Base-by-base conservation (phyloP, 1,139 yeast species). In the Pichia sp. region DNA sequence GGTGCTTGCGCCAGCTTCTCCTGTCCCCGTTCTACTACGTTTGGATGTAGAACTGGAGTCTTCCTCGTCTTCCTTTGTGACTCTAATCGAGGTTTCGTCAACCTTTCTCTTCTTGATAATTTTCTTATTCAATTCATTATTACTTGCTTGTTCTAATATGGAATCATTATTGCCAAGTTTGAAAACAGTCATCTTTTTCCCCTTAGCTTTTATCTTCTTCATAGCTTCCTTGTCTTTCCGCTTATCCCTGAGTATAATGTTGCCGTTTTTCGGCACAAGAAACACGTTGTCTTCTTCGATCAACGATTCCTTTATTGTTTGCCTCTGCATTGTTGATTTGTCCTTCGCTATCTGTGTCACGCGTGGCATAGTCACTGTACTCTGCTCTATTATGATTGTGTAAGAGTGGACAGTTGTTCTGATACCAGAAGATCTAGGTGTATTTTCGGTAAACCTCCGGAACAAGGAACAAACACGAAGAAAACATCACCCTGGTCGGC, bases 61-160 rank as follows among this genome's bases (percentile, higher is more conserved):
- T 32, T 17, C 22, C 22, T 37, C 17, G 2, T 31, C 28, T 3
- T 35, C 24, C 3, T 28, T 21, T n/a, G 17, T n/a, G 10, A 22
- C 14, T n/a, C n/a, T n/a, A n/a, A n/a, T n/a, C n/a, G n/a, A n/a
- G 28, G 14, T n/a, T 15, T 18, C 31, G 8, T 24, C 30, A 20
- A 17, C 22, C 28, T 21, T 36, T 32, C 38, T 33, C 19, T 36
- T 31, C 19, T 17, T 36, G 10, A 12, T 12, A 15, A 22, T 21
- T 10, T n/a, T 27, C 33, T 15, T 37, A 19, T 3, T 33, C 6
- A 20, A 35, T 12, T 35, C 45, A 31, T 40, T 40, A 24, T 40
- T 40, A 32, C 37, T 28, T 35, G 38, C 42, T 18, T 40, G 40
- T 38, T 42, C 45, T 20, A 42, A 15, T 19, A 42, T 49, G 3